Percentiles rank a stretch among this genome's conserved stretches.
These are phyloP conservation scores for Ascochyta pisi DNA, from an alignment of 2,329 filamentous ascomycete genomes.

Conservation along the genomic window DNA sequence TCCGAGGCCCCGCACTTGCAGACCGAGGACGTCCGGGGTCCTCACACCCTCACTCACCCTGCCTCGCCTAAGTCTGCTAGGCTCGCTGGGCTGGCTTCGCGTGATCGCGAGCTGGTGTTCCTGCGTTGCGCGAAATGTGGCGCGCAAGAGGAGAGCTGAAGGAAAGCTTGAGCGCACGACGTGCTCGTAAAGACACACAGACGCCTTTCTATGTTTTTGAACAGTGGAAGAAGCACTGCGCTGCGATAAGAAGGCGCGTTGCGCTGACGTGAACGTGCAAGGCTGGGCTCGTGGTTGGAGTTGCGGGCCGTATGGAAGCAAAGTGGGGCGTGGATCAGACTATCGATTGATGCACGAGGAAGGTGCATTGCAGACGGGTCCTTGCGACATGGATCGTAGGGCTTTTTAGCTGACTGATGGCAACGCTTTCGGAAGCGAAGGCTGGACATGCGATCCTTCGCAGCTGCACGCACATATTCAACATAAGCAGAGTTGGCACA, in stretches of 20 bases:
- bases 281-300: conserved; percentile 9
- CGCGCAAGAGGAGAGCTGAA: conserved; percentile 4
- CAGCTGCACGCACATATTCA: not conserved
- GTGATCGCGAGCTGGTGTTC: not conserved
- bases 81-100: not conserved
- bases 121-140: conserved; percentile 14
- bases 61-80: not conserved
- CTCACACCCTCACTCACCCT: conserved; percentile 1
- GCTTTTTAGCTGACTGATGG: not conserved
- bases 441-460: not conserved
- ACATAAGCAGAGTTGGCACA: not conserved
- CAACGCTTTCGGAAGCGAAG: not conserved
- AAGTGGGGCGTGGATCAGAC: conserved; percentile 8
- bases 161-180: conserved; percentile 14
- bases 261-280: conserved; percentile 2
- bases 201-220: not conserved
- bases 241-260: not conserved
- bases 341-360: conserved; percentile 15
- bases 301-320: conserved; percentile 6
- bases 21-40: conserved; percentile 5
- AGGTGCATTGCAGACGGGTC: conserved; percentile 9
- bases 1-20: not conserved
- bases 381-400: not conserved
- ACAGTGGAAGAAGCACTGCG: not conserved
- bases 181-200: not conserved